Evolutionary conservation across 768 basidiomycete species (phyloP), one percentile per base, ranked within the genome.

Genomic region (Naganishia onofrii): DNA sequence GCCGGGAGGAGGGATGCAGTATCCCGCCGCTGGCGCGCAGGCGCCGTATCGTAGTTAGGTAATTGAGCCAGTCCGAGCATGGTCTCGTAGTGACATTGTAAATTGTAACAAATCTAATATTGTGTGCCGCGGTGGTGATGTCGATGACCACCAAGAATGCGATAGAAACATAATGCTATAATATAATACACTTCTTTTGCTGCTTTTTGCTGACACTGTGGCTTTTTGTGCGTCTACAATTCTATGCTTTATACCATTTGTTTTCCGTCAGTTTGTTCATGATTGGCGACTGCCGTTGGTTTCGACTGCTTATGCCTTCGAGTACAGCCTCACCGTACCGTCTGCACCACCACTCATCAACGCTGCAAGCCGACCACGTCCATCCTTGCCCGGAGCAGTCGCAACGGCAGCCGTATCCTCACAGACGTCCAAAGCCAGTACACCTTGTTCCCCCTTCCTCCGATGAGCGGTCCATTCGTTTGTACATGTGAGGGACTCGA

Each of bases 391-490:
- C 9, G 42, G 1, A 12, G 44, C 48, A 1, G 46, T 7, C 13
- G 46, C 65, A 4, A 66, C 65, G 48, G 31, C 21, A 28, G 29
- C 65, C n/a, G 48, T 19, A 12, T 65, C 36, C 19, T 70, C 69
- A n/a, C 63, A 23, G 3, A 69, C 38, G 21, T 55, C 38, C 15
- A 95, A 89, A 74, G 88, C 91, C 72, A 96, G 84, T 26, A 95
- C 92, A 48, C 96, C 96, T 80, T 97, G 93, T 65, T 87, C 86
- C 51, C 88, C 89, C 82, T 94, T 95, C 83, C 89, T 87, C 56
- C 95, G 87, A 82, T 98, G 96, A 12, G 77, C 75, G 36, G 90
- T 89, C 70, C 91, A 86, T 80, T 98, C 96, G 76, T 98, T 94
- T 17, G 92, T 82, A 79, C 93, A 95, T 1, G 74, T 76, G 54